A percentile compares a stretch with the other conserved stretches of the same genome.
These are phyloP conservation scores for Corynespora cassiicola DNA, from an alignment of 2,329 filamentous ascomycete genomes.

Conservation along the genomic window DNA sequence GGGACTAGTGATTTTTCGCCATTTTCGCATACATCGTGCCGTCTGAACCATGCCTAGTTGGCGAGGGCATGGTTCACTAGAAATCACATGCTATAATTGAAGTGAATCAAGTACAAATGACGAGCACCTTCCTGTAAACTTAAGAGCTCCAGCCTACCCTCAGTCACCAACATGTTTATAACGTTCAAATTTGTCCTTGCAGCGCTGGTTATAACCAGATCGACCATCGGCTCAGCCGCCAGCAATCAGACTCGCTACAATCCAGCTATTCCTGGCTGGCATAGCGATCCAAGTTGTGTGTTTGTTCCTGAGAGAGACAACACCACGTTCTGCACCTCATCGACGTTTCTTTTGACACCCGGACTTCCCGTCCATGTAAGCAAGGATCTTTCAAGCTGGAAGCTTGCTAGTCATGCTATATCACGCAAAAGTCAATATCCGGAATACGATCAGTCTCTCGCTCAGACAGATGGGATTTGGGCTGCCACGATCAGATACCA, in stretches of 20 bases:
- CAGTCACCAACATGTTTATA: too few species aligned
- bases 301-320: conserved; percentile 43
- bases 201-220: too few species aligned
- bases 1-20: too few species aligned
- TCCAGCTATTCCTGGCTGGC: conserved; percentile 58
- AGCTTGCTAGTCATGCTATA: conserved; percentile 38
- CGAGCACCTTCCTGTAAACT: too few species aligned
- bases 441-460: conserved; percentile 24
- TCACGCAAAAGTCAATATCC: conserved; percentile 42
- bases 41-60: too few species aligned
- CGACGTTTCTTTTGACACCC: conserved; percentile 60
- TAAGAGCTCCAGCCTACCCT: too few species aligned
- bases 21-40: too few species aligned
- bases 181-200: too few species aligned
- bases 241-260: conserved; percentile 36
- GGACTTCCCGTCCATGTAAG: conserved; percentile 60
- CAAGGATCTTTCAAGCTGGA: conserved; percentile 58
- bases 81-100: too few species aligned
- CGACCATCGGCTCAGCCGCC: too few species aligned
- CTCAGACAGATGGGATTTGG: conserved; percentile 25
- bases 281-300: conserved; percentile 56
- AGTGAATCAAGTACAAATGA: too few species aligned
- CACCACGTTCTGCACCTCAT: conserved; percentile 59
- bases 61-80: too few species aligned
- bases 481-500: conserved; percentile 22